Conservation (phyloP, 169 alveolate species). For the Plasmodium blacklocki region DNA sequence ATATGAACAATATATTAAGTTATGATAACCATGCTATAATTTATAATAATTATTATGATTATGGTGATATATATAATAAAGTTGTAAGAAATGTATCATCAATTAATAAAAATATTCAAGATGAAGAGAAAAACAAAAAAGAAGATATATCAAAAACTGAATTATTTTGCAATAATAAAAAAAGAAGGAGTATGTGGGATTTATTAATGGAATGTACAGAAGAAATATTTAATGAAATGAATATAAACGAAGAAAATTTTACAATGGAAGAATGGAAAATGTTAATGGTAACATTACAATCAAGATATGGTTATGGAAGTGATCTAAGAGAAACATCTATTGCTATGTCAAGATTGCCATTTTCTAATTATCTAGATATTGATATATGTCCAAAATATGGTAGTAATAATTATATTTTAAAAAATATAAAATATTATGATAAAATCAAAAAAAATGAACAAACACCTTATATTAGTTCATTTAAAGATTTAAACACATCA, state of each 20-base stretch:
- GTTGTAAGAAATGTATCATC: slow-evolving; percentile 36
- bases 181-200: slow-evolving; percentile 84
- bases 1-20: neutral
- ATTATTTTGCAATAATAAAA: slow-evolving; percentile 47
- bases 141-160: slow-evolving; percentile 22
- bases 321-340: slow-evolving; percentile 72
- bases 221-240: slow-evolving; percentile 79
- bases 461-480: slow-evolving; percentile 50
- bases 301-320: slow-evolving; percentile 76
- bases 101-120: neutral
- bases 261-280: slow-evolving; percentile 75
- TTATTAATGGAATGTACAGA: slow-evolving; percentile 79
- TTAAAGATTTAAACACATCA: slow-evolving; percentile 72
- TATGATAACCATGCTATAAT: slow-evolving; percentile 15
- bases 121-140: neutral
- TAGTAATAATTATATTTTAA: slow-evolving; percentile 24
- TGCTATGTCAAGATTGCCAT: slow-evolving; percentile 61
- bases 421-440: slow-evolving; percentile 71
- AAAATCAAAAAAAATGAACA: slow-evolving; percentile 62
- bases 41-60: slow-evolving; percentile 45
- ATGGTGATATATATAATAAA: slow-evolving; percentile 52
- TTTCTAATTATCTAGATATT: slow-evolving; percentile 29
- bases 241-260: slow-evolving; percentile 24
- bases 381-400: slow-evolving; percentile 67
- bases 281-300: slow-evolving; percentile 73